Percentiles rank a stretch among this genome's conserved stretches.
These are phyloP conservation scores for Tillandsia leiboldiana DNA, from an alignment of 176 grass and related monocot species.

Conservation along the genomic window DNA sequence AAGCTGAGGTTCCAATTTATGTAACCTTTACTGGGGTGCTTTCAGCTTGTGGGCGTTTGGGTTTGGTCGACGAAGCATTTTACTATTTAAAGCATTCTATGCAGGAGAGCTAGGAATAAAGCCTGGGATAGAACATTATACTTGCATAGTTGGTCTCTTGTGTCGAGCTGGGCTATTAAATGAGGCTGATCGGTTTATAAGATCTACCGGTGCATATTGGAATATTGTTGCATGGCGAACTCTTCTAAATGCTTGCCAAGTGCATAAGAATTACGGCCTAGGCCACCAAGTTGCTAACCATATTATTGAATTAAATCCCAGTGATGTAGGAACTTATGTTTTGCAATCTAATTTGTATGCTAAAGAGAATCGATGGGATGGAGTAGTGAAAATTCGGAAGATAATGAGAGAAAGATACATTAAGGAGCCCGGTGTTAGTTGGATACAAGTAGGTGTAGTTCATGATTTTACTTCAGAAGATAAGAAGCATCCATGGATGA, in stretches of 20 bases:
- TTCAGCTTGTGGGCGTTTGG: constrained; percentile 39
- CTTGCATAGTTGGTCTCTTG: constrained; percentile 39
- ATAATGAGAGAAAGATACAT: constrained; percentile 35
- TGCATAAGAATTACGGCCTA: constrained; percentile 17
- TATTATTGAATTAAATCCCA: constrained; percentile 33
- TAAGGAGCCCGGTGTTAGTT: constrained; percentile 35
- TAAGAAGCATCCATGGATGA: constrained; percentile 39
- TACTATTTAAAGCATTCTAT: constrained; percentile 29
- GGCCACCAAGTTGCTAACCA: constrained; percentile 23
- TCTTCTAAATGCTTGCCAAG: constrained; percentile 39
- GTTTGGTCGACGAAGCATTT: constrained; percentile 31
- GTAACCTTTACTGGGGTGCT: constrained; percentile 41
- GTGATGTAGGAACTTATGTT: constrained; percentile 44
- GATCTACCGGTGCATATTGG: constrained; percentile 25
- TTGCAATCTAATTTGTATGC: constrained; percentile 42
- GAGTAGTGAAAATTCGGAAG: constrained; percentile 29
- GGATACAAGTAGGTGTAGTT: constrained; percentile 55
- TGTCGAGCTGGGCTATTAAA: constrained; percentile 29
- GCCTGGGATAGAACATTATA: constrained; percentile 37
- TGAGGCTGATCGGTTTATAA: constrained; percentile 30
- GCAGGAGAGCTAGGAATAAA: constrained; percentile 8
- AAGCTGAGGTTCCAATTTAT: constrained; percentile 17
- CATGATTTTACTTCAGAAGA: constrained; percentile 68
- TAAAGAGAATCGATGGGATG: constrained; percentile 26
- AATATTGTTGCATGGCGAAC: constrained; percentile 38